Conservation (phyloP, 2,329 filamentous ascomycete genomes). For the Laburnicola sp. region DNA sequence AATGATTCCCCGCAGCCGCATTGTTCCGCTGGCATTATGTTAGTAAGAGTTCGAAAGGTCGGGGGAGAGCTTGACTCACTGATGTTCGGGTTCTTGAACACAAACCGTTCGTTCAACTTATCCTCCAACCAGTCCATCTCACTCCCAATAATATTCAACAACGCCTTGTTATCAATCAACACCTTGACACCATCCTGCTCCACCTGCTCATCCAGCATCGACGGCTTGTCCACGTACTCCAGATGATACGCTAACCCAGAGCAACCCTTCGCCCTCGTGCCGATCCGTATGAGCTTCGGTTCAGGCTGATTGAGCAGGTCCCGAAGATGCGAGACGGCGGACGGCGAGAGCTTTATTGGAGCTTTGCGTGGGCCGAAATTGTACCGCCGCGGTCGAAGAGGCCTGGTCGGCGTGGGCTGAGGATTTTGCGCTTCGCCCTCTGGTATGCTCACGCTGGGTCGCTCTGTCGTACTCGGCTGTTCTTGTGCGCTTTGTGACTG, state of each 20-base stretch:
- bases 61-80: slow-evolving; percentile 65
- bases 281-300: slow-evolving; percentile 90
- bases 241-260: slow-evolving; percentile 91
- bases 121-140: slow-evolving; percentile 99
- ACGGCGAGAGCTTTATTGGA: slow-evolving; percentile 80
- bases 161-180: slow-evolving; percentile 92
- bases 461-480: slow-evolving; percentile 23
- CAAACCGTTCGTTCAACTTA: slow-evolving; percentile 86
- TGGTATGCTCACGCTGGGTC: slow-evolving; percentile 53
- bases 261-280: slow-evolving; percentile 91
- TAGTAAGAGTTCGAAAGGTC: slow-evolving; percentile 17
- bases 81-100: slow-evolving; percentile 97
- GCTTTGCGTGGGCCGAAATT: slow-evolving; percentile 84
- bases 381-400: slow-evolving; percentile 60
- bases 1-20: slow-evolving; percentile 97
- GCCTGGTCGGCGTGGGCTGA: slow-evolving; percentile 51
- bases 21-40: slow-evolving; percentile 73
- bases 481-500: slow-evolving; percentile 46
- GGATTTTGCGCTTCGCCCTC: slow-evolving; percentile 71
- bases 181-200: slow-evolving; percentile 97
- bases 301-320: slow-evolving; percentile 79
- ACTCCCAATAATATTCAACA: slow-evolving; percentile 97
- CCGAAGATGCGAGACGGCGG: slow-evolving; percentile 77
- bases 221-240: slow-evolving; percentile 92
- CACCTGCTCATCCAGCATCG: slow-evolving; percentile 84